Evolutionary conservation across 2,329 filamentous ascomycete genomes (phyloP), one percentile per base, ranked within the genome.

Genomic region (Bretziella fagacearum): DNA sequence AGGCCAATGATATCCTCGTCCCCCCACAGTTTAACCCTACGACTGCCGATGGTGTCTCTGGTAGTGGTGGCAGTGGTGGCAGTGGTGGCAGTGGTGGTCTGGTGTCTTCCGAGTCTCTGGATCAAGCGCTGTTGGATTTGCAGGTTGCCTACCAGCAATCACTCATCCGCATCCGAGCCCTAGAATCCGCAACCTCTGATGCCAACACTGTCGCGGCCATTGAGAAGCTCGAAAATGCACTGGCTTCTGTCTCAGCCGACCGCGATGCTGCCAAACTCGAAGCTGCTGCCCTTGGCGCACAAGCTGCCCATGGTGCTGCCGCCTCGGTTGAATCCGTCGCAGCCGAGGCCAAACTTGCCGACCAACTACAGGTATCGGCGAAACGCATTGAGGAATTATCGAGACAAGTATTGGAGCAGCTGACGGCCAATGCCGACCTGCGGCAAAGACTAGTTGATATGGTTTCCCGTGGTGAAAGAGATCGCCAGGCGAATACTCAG

Each of bases 1-100:
- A 79, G 51, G 84, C 93, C 60, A 82, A 87, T 54, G 86, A 95
- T 56, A 85, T 87, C 47, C 68, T 79, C 33, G 77, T 83, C 20
- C 78, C 81, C 0, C 77, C 77, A 39, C 71, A 71, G 13, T 63
- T 72, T 49, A 68, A 65, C 44, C 68, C 67, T 48, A 59, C 60
- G 8, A 67, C 65, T 47, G 22, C 49, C 6, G 32, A n/a, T n/a
- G n/a, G n/a, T n/a, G n/a, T n/a, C n/a, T n/a, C n/a, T n/a, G n/a
- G n/a, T n/a, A n/a, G n/a, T n/a, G n/a, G n/a, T n/a, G n/a, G n/a
- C n/a, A n/a, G n/a, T n/a, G n/a, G n/a, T n/a, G n/a, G n/a, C n/a
- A n/a, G n/a, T n/a, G n/a, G 46, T 3, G 26, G 44, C n/a, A 45
- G 45, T 11, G 51, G 44, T n/a, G 51, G 42, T 36, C 55, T 52